Evolutionary conservation across 768 basidiomycete species (phyloP), one percentile per base, ranked within the genome.

Genomic region (Rhodotorula sphaerocarpa): DNA sequence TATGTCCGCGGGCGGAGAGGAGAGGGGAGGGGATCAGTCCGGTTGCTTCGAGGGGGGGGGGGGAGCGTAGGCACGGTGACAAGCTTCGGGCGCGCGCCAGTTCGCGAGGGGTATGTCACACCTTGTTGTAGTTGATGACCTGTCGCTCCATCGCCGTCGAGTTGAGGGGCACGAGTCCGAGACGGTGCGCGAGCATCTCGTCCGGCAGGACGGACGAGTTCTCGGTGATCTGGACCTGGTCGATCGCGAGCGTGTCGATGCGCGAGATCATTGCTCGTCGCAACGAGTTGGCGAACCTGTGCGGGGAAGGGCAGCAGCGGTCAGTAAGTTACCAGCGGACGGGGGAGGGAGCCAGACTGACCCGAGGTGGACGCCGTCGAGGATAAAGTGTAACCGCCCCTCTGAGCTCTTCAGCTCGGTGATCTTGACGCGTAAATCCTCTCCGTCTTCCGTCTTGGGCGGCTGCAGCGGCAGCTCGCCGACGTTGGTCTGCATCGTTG

Each of bases 341-440:
- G n/a, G n/a, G n/a, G n/a, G n/a, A n/a, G 50, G 28, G 33, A n/a
- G 33, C 20, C n/a, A n/a, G 33, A 72, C 90, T 75, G 75, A 93
- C 90, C 87, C 88, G 73, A 96, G 81, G 77, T 97, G 92, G 42
- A 96, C 92, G 81, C 95, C 93, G 75, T 90, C 87, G 16, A 99
- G 79, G 18, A 92, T 85, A 72, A 97, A 97, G 72, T 89, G 86
- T 65, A 91, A 89, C 63, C 82, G 80, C 73, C 93, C 88, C 12
- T 33, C 47, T 7, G 28, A 30, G 72, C 82, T 83, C 73, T 88
- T 85, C 56, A 93, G 77, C 69, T 90, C 85, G 27, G 66, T 71
- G 56, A 71, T 59, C 59, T 67, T 65, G 50, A 71, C 66, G 27
- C 58, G 58, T 27, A 71, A 55, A 33, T 71, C 70, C 14, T 50